phyloP scores from a whole-genome alignment of 306 rosid genomes.

The Pachyrhizus erosus region DNA sequence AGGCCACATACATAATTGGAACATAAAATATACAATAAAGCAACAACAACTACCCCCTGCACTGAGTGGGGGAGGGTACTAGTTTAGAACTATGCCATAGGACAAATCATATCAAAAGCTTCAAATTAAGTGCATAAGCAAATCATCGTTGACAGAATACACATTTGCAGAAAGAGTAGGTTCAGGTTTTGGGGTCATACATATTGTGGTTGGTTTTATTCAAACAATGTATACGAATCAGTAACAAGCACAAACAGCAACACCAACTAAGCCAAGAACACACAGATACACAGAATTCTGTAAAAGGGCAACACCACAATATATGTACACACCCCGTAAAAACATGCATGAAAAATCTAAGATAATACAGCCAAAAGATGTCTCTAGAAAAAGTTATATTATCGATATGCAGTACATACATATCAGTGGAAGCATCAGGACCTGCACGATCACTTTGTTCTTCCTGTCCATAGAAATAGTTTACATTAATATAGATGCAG shows the following conservation, averaged over 20 bases:
- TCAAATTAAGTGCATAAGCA: background rate
- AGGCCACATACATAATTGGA: constrained; percentile 10
- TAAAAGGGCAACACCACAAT: background rate
- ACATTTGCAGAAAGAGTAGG: background rate
- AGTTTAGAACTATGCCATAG: background rate
- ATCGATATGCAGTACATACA: constrained; percentile 57
- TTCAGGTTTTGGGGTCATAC: background rate
- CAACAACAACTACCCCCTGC: background rate
- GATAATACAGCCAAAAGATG: constrained; percentile 1
- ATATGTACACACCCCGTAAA: background rate
- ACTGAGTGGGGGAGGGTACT: background rate
- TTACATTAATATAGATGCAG: constrained; percentile 26
- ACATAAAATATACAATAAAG: background rate
- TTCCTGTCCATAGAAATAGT: constrained; percentile 58
- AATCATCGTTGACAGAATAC: background rate
- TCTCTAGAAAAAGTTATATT: background rate
- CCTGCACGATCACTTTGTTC: constrained; percentile 51
- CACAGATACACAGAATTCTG: background rate
- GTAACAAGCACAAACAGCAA: constrained; percentile 13
- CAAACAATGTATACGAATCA: constrained; percentile 18
- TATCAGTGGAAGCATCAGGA: constrained; percentile 61
- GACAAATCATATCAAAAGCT: constrained; percentile 2
- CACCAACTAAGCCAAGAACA: constrained; percentile 17
- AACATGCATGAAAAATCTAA: background rate
- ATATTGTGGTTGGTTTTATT: constrained; percentile 10